Percentiles rank a stretch among this genome's conserved stretches.
Evolutionary conservation across 768 basidiomycete species (phyloP).

Genomic region (Tylopilus cervinicoccineus): DNA sequence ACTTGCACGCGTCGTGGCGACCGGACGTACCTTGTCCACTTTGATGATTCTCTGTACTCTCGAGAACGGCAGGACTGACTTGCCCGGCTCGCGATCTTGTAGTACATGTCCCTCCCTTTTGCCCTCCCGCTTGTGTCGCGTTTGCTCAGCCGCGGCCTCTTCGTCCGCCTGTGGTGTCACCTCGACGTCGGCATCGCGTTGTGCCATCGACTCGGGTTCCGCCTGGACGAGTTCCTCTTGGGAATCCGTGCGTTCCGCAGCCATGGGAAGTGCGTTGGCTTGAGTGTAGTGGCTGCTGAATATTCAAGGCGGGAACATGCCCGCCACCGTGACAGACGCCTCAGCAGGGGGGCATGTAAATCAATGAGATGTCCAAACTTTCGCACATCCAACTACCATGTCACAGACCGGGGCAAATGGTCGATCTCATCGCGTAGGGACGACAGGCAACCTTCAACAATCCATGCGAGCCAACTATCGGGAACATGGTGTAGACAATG

Average conservation of each 20-base stretch:
- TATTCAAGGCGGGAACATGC: background rate
- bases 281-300: background rate
- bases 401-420: too few relatives aligned
- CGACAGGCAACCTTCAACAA: conserved; percentile 25
- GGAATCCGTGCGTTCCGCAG: conserved; percentile 6
- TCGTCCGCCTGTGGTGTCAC: background rate
- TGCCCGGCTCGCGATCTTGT: conserved; percentile 50
- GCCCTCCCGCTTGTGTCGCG: conserved; percentile 12
- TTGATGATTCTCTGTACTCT: conserved; percentile 84
- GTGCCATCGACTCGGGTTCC: background rate
- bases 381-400: too few relatives aligned
- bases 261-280: conserved; percentile 9
- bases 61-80: conserved; percentile 68
- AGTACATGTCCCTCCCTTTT: conserved; percentile 16
- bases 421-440: conserved; percentile 23
- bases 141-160: conserved; percentile 4
- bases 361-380: too few relatives aligned
- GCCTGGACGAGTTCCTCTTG: conserved; percentile 6
- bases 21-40: conserved; percentile 65
- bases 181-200: conserved; percentile 13
- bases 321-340: conserved; percentile 7
- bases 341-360: background rate
- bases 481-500: conserved; percentile 58
- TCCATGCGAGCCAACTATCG: conserved; percentile 52
- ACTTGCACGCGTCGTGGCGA: background rate